Base-by-base conservation (phyloP, 2,329 filamentous ascomycete genomes). In the Zymoseptoria passerinii region DNA sequence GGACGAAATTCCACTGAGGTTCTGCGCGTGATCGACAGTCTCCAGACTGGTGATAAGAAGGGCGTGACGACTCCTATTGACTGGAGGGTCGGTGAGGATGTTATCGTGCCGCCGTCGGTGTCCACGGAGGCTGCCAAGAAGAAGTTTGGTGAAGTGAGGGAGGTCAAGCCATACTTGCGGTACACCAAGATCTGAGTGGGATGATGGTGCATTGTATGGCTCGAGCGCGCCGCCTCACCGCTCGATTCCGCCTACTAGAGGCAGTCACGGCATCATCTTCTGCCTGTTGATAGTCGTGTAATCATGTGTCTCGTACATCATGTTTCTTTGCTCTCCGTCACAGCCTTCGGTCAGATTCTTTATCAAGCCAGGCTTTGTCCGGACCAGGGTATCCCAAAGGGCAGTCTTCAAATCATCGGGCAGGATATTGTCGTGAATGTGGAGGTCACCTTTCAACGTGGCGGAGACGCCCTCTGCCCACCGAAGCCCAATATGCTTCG, bases 61-160 rank as follows among this genome's bases (percentile, higher is more conserved):
- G 88, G 87, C 8, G 66, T 70, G n/a, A 68, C 66, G 1, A 71
- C 69, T 48, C 91, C 91, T 53, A 92, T 96, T 76, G 88, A 96
- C 81, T 96, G 91, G 91, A 80, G 86, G 48, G 85, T 85, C 50
- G 91, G 91, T 56, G 88, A 95, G 70, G 91, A 96, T 73, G 92
- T 96, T 67, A 95, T 96, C 72, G 89, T 96, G 63, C 90, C 91
- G 72, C 90, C 91, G 52, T 81, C 80, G 61, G 84, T 96, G 72
- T 87, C 84, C 73, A 91, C 90, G 63, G 88, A 89, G 74, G 87
- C 94, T 78, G 92, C 91, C 71, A 87, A 86, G 82, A 85, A 87
- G 77, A 85, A 95, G 71, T 96, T 95, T 81, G 89, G 89, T 63
- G 81, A 92, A 59, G 77, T 86, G 40, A 75, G 78, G 66, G 81